phyloP scores from a whole-genome alignment of 805 yeast genomes.

The Yamadazyma ubonensis region DNA sequence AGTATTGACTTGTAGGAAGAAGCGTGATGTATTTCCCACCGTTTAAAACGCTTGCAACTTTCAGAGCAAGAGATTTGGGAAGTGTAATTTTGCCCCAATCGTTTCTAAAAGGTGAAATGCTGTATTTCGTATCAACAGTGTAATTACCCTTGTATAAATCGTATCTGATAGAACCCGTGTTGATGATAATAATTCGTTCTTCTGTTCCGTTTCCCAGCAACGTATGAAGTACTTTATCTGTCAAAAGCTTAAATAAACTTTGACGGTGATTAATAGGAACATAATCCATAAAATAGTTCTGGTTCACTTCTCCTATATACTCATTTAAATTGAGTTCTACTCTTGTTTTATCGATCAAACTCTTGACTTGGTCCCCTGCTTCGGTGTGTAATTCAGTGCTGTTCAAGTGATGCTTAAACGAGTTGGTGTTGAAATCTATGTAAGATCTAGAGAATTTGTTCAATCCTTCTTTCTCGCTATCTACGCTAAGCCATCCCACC shows the following conservation, averaged over 20 bases:
- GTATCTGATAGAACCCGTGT: slow-evolving; percentile 86
- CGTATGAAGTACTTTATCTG: slow-evolving; percentile 53
- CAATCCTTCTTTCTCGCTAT: slow-evolving; percentile 13
- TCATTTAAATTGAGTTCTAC: slow-evolving; percentile 51
- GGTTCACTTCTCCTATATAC: slow-evolving; percentile 64
- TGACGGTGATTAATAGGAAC: slow-evolving; percentile 54
- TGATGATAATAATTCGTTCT: slow-evolving; percentile 58
- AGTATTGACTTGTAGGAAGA: slow-evolving; percentile 25
- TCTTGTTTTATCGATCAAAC: slow-evolving; percentile 44
- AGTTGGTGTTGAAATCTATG: slow-evolving; percentile 75
- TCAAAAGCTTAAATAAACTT: slow-evolving; percentile 58
- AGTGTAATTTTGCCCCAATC: slow-evolving; percentile 69
- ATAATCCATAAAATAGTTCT: slow-evolving; percentile 62
- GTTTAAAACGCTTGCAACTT: slow-evolving; percentile 58
- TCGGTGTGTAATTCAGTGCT: slow-evolving; percentile 39
- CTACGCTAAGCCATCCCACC: slow-evolving; percentile 72
- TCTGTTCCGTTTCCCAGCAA: slow-evolving; percentile 25
- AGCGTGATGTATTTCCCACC: slow-evolving; percentile 45
- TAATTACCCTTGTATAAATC: slow-evolving; percentile 84
- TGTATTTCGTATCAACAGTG: slow-evolving; percentile 75
- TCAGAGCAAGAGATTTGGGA: slow-evolving; percentile 56
- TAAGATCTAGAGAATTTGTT: slow-evolving; percentile 55
- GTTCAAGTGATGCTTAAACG: slow-evolving; percentile 63
- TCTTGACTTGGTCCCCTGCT: slow-evolving; percentile 51
- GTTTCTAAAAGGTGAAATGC: slow-evolving; percentile 82